phyloP scores from a whole-genome alignment of 1,284 basidiomycete genomes.

The Cryptococcus sp. region DNA sequence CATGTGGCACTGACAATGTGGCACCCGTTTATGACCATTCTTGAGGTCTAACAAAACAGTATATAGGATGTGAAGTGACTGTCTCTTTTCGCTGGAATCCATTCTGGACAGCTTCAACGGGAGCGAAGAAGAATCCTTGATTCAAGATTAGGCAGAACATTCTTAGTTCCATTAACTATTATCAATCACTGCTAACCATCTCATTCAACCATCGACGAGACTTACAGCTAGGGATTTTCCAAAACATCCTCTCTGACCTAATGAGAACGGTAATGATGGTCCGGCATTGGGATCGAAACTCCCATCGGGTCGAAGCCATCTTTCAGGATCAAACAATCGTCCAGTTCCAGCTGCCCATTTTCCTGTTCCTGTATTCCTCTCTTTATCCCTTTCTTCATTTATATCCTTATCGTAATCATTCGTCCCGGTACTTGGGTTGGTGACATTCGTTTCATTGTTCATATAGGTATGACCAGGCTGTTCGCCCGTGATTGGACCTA shows the following conservation, averaged over 20 bases:
- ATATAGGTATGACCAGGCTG: not conserved
- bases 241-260: slow-evolving; percentile 35
- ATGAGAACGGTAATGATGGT: slow-evolving; percentile 29
- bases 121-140: slow-evolving; percentile 33
- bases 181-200: not conserved
- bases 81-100: slow-evolving; percentile 21
- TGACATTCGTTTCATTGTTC: no score
- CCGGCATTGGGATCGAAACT: slow-evolving; percentile 28
- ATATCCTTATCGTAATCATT: slow-evolving; percentile 1
- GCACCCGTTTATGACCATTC: slow-evolving; percentile 8
- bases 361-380: slow-evolving; percentile 18
- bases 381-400: not conserved
- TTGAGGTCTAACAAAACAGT: slow-evolving; percentile 20
- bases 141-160: slow-evolving; percentile 28
- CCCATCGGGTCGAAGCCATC: slow-evolving; percentile 32
- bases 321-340: slow-evolving; percentile 21
- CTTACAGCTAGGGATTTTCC: slow-evolving; percentile 38
- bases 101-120: slow-evolving; percentile 19
- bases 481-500: not conserved
- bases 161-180: slow-evolving; percentile 31
- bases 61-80: slow-evolving; percentile 24
- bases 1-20: not conserved
- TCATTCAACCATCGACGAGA: not conserved
- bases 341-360: slow-evolving; percentile 24
- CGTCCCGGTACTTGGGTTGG: not conserved